phyloP scores from a whole-genome alignment of 2,329 filamentous ascomycete genomes.

The Ophiostoma triangulosporum region DNA sequence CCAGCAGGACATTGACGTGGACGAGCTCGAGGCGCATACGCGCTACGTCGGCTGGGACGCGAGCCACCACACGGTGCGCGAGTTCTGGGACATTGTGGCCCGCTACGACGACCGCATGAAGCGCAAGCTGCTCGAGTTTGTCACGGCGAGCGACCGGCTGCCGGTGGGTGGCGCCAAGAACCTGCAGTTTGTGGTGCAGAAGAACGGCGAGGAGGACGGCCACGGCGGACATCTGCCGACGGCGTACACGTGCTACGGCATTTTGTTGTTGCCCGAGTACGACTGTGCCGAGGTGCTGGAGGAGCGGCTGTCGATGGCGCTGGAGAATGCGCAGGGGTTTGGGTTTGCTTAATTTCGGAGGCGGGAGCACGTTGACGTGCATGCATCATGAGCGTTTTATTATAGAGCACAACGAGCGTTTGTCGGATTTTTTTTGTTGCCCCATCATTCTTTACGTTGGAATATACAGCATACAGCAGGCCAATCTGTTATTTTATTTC shows the following conservation, averaged over 20 bases:
- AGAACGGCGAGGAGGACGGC: slow-evolving; percentile 51
- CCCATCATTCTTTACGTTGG: neutral
- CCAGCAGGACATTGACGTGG: slow-evolving; percentile 63
- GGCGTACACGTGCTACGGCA: slow-evolving; percentile 87
- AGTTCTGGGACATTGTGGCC: slow-evolving; percentile 76
- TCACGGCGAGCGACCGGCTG: slow-evolving; percentile 82
- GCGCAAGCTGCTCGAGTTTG: slow-evolving; percentile 73
- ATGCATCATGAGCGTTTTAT: too few species aligned
- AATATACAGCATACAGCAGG: too few species aligned
- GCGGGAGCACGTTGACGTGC: neutral
- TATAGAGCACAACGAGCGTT: too few species aligned
- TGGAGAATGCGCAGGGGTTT: slow-evolving; percentile 82
- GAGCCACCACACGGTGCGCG: slow-evolving; percentile 52
- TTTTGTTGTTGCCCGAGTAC: slow-evolving; percentile 76
- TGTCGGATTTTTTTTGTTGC: neutral
- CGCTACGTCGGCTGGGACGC: slow-evolving; percentile 73
- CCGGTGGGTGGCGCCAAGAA: slow-evolving; percentile 76
- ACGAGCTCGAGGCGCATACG: slow-evolving; percentile 54
- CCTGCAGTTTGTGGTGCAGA: slow-evolving; percentile 72
- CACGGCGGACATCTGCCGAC: slow-evolving; percentile 55
- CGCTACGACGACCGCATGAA: slow-evolving; percentile 55
- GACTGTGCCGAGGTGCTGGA: slow-evolving; percentile 52
- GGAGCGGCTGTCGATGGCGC: slow-evolving; percentile 66
- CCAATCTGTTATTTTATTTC: neutral
- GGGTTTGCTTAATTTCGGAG: slow-evolving; percentile 46